Evolutionary conservation across 805 yeast genomes (phyloP), one percentile per base, ranked within the genome.

Genomic region (Dipodascopsis uninucleata): DNA sequence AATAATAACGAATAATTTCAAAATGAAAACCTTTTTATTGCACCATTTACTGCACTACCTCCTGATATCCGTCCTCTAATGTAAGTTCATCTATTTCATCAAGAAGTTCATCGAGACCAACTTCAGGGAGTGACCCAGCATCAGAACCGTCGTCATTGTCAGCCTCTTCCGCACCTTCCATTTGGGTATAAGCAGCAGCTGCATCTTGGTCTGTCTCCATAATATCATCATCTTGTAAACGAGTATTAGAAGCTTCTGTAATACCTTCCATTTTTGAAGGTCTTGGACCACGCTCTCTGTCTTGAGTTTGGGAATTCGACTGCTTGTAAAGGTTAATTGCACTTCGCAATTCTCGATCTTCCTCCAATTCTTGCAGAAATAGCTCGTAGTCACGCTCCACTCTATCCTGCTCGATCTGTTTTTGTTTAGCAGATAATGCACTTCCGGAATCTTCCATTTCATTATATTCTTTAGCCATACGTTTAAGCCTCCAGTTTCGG

Each of bases 331-430:
- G 61, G 63, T 93, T 90, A 66, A 93, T 79, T 36, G 87, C 79
- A 59, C 83, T 88, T 72, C 98, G 84, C 64, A 93, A 76, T 64
- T 93, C 98, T 43, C 81, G 81, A 68, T 93, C 98, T 69, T 93
- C 97, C 72, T 93, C 98, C 64, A 93, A 78, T 66, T 93, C 96
- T 70, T 87, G 97, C 70, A 93, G 77, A 85, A 93, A 93, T 56
- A 82, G 63, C 70, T 90, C 98, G 71, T 87, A 93, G 69, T 90
- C 98, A 67, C 79, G 81, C 69, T 90, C 97, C 4, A 95, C 96
- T 59, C 85, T 77, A 65, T 87, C 97, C 59, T 79, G 80, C 53
- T 88, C 96, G 67, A 85, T 93, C 71, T 78, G 83, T n/a, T 46
- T 34, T 31, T 53, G 55, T 26, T 41, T 42, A 21, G 54, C 25